A percentile compares a stretch with the other conserved stretches of the same genome.
Conservation (phyloP, 305 asterid species). For the Solanum aculeatissimum region DNA sequence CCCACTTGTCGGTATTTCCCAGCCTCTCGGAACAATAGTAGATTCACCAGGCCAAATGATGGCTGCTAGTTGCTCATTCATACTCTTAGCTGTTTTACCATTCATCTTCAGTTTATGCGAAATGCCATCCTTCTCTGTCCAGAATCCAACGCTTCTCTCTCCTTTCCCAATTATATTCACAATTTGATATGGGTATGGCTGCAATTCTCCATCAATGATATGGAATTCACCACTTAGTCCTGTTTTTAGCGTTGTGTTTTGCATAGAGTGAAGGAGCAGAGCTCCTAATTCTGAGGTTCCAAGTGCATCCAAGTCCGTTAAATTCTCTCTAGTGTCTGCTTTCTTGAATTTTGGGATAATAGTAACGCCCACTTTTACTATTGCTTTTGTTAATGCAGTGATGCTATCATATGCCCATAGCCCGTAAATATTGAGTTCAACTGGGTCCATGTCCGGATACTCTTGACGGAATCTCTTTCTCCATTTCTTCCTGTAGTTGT, state of each 20-base stretch:
- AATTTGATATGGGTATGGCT: conserved; percentile 23
- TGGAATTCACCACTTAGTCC: conserved; percentile 42
- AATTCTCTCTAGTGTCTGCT: not conserved
- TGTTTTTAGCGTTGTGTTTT: conserved; percentile 4
- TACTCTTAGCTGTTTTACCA: too few relatives aligned
- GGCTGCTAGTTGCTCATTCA: too few relatives aligned
- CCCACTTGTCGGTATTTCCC: too few relatives aligned
- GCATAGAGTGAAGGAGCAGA: conserved; percentile 12
- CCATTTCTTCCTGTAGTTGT: conserved; percentile 21
- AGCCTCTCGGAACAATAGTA: too few relatives aligned
- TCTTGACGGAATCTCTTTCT: conserved; percentile 24
- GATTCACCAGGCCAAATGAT: too few relatives aligned
- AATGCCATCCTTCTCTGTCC: conserved; percentile 23
- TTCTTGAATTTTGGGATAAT: conserved; percentile 2
- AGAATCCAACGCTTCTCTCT: conserved; percentile 25
- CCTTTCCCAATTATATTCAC: conserved; percentile 31
- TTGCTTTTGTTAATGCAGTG: conserved; percentile 22
- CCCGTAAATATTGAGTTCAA: conserved; percentile 11
- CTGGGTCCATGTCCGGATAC: conserved; percentile 15
- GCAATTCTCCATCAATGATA: conserved; percentile 24
- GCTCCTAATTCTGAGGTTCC: conserved; percentile 30
- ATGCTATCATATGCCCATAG: conserved; percentile 30
- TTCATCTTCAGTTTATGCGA: not conserved
- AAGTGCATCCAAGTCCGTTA: conserved; percentile 28
- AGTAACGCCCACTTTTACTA: conserved; percentile 6